Conservation (phyloP, 2,329 filamentous ascomycete genomes). For the Colletotrichum trifolii region DNA sequence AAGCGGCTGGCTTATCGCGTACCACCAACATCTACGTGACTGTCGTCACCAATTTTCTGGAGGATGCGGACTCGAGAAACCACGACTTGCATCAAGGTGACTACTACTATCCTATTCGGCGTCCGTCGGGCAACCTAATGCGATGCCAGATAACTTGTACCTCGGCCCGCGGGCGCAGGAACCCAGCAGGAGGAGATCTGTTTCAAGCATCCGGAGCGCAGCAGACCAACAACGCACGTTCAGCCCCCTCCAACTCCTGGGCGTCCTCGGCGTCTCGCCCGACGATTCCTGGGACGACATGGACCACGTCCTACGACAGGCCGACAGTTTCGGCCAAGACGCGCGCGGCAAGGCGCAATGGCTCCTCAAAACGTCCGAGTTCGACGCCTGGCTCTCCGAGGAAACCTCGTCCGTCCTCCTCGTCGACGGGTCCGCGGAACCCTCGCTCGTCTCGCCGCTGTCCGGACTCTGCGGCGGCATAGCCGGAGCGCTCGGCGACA, state of each 20-base stretch:
- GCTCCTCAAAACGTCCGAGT: background rate
- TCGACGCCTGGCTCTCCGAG: background rate
- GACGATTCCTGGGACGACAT: background rate
- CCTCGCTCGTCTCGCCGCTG: background rate
- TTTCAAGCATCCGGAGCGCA: background rate
- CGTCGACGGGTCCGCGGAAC: background rate
- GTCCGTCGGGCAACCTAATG: too few relatives aligned
- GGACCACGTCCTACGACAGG: background rate
- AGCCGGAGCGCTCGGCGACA: background rate
- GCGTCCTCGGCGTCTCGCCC: background rate
- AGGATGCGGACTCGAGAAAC: too few relatives aligned
- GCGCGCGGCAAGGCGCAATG: background rate
- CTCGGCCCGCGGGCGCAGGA: background rate
- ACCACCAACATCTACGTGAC: too few relatives aligned
- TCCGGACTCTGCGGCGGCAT: background rate
- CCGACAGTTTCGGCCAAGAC: background rate
- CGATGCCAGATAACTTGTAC: too few relatives aligned
- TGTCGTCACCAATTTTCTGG: too few relatives aligned
- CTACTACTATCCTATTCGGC: too few relatives aligned
- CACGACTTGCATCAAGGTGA: too few relatives aligned
- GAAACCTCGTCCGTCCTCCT: background rate
- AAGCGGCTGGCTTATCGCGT: too few relatives aligned
- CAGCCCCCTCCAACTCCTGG: background rate
- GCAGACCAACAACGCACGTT: background rate
- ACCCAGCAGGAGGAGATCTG: background rate